These are phyloP conservation scores for Fusarium hostae DNA, from an alignment of 2,329 filamentous ascomycete genomes.

Conservation along the genomic window DNA sequence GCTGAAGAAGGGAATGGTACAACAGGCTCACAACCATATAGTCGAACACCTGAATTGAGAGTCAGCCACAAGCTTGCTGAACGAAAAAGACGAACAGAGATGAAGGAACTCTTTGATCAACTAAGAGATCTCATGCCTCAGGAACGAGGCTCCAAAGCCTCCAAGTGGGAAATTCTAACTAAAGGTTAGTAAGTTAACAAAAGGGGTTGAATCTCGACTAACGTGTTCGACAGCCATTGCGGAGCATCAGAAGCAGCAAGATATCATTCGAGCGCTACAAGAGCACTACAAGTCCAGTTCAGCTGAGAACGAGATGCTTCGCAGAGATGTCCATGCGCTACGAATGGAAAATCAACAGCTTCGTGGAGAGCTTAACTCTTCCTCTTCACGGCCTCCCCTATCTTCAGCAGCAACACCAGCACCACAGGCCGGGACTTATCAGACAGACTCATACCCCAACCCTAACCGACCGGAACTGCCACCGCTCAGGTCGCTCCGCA, in stretches of 20 bases:
- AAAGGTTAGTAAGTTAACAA: slow-evolving; percentile 69
- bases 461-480: slow-evolving; percentile 63
- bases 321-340: slow-evolving; percentile 60
- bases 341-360: slow-evolving; percentile 62
- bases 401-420: slow-evolving; percentile 31
- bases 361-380: slow-evolving; percentile 49
- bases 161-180: slow-evolving; percentile 89
- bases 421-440: slow-evolving; percentile 42
- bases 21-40: slow-evolving; percentile 77
- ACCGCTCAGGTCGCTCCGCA: slow-evolving; percentile 64
- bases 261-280: slow-evolving; percentile 60
- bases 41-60: slow-evolving; percentile 81
- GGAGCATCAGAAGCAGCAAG: slow-evolving; percentile 67
- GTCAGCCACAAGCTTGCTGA: slow-evolving; percentile 89
- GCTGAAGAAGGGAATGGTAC: slow-evolving; percentile 64
- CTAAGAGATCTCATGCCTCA: slow-evolving; percentile 82
- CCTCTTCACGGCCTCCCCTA: slow-evolving; percentile 43
- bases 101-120: slow-evolving; percentile 89
- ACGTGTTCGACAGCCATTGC: slow-evolving; percentile 62
- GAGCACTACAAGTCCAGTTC: slow-evolving; percentile 55
- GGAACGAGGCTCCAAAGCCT: slow-evolving; percentile 84
- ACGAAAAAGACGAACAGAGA: slow-evolving; percentile 84
- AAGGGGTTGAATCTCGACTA: slow-evolving; percentile 12
- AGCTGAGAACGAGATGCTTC: slow-evolving; percentile 60
- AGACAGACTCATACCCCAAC: slow-evolving; percentile 47